A percentile compares a stretch with the other conserved stretches of the same genome.
phyloP scores from a whole-genome alignment of 306 rosid genomes.

The Cicer chorassanicum region DNA sequence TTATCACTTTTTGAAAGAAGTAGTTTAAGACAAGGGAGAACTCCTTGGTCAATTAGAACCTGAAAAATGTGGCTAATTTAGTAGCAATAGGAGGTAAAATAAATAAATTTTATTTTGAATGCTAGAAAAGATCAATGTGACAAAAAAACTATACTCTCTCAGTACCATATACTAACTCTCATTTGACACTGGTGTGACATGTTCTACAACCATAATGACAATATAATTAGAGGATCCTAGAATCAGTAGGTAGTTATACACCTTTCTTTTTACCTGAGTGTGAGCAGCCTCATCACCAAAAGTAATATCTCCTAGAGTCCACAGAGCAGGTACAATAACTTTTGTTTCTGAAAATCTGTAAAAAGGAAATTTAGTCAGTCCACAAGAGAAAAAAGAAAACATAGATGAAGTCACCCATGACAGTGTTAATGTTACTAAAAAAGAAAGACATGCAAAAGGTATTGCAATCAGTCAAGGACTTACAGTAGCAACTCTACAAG shows the following conservation, averaged over 20 bases:
- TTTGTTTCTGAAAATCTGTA: background rate
- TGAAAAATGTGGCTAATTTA: conserved; percentile 28
- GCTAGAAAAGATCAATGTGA: background rate
- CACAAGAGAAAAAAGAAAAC: background rate
- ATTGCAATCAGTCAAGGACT: background rate
- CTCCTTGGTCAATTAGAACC: conserved; percentile 79
- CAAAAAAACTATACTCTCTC: background rate
- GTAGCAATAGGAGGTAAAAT: background rate
- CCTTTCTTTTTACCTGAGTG: background rate
- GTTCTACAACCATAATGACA: background rate
- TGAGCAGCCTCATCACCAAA: background rate
- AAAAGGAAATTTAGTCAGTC: background rate
- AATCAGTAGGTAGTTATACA: background rate
- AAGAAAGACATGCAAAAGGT: background rate
- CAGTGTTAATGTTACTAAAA: background rate
- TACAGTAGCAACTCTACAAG: background rate
- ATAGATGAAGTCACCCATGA: background rate
- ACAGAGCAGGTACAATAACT: background rate
- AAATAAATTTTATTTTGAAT: background rate
- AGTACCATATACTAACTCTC: background rate
- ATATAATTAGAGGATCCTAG: background rate
- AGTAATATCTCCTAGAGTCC: conserved; percentile 12
- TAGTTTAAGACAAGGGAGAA: conserved; percentile 68
- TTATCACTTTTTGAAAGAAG: conserved; percentile 76
- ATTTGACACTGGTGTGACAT: background rate